These are phyloP conservation scores for Syzygium oleosum DNA, from an alignment of 345 rosid genomes.

Conservation along the genomic window DNA sequence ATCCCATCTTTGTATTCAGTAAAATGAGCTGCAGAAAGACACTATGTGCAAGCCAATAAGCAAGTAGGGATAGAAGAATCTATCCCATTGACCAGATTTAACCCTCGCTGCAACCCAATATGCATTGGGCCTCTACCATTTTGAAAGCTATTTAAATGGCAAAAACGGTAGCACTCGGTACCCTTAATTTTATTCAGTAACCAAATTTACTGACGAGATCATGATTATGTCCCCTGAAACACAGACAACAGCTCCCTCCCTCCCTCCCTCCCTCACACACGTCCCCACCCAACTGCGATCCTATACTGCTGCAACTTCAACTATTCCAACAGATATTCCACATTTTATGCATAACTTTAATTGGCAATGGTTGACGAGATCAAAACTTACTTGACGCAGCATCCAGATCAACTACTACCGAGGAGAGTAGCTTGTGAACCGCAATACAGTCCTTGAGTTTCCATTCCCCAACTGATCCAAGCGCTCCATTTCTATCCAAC, in stretches of 20 bases:
- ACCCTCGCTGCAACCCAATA: background rate
- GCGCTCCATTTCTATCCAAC: conserved; percentile 47
- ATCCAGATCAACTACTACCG: conserved; percentile 45
- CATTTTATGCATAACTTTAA: background rate
- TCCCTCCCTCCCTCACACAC: background rate
- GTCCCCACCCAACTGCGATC: background rate
- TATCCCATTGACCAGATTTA: background rate
- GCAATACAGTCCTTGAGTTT: conserved; percentile 78
- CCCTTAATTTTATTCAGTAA: background rate
- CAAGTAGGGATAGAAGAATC: background rate
- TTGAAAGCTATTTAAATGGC: background rate
- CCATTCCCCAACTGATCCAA: conserved; percentile 62
- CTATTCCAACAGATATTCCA: background rate
- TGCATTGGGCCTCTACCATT: background rate
- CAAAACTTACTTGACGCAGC: conserved; percentile 71
- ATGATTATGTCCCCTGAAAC: background rate
- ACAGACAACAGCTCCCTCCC: background rate
- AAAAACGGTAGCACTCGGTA: background rate
- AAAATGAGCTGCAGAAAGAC: background rate
- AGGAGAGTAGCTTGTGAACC: conserved; percentile 57
- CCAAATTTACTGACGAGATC: background rate
- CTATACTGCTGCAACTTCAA: background rate
- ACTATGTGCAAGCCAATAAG: background rate
- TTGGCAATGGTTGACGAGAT: background rate
- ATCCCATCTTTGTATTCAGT: background rate